A percentile compares a stretch with the other conserved stretches of the same genome.
Evolutionary conservation across 805 yeast species (phyloP).

Genomic region (Barnettozyma pratensis): DNA sequence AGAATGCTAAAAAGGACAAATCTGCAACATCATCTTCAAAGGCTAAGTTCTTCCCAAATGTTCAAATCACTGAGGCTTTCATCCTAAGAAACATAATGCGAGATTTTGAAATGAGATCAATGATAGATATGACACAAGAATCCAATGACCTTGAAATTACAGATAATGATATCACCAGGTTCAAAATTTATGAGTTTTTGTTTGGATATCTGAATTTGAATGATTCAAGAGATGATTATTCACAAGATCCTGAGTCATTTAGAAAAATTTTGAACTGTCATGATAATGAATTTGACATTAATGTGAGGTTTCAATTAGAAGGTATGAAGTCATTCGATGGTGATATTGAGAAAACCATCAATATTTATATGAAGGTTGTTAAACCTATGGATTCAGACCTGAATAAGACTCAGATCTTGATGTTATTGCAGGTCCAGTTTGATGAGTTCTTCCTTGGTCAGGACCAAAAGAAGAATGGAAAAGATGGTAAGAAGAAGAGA

Average conservation of each 20-base stretch:
- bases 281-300: not conserved
- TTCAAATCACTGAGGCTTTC: conserved; percentile 9
- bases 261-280: not conserved
- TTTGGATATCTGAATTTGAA: conserved; percentile 11
- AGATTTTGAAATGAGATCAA: conserved; percentile 2
- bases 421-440: conserved; percentile 10
- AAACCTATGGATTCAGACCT: conserved; percentile 15
- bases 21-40: not conserved
- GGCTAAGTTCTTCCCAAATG: conserved; percentile 4
- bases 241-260: not conserved
- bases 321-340: conserved; percentile 3
- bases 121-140: conserved; percentile 1
- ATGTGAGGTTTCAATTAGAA: not conserved
- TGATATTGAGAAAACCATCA: conserved; percentile 1
- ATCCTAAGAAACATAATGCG: conserved; percentile 11
- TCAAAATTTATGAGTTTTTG: conserved; percentile 16
- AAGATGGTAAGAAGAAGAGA: conserved; percentile 6
- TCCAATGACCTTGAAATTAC: conserved; percentile 4
- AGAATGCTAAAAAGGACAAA: not conserved
- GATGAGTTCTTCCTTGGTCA: conserved; percentile 11
- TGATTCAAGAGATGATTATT: conserved; percentile 8
- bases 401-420: conserved; percentile 4
- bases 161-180: conserved; percentile 11
- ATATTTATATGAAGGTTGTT: conserved; percentile 5
- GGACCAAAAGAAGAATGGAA: not conserved